Conservation (phyloP, 2,329 filamentous ascomycete genomes). For the Monilinia fructicola region DNA sequence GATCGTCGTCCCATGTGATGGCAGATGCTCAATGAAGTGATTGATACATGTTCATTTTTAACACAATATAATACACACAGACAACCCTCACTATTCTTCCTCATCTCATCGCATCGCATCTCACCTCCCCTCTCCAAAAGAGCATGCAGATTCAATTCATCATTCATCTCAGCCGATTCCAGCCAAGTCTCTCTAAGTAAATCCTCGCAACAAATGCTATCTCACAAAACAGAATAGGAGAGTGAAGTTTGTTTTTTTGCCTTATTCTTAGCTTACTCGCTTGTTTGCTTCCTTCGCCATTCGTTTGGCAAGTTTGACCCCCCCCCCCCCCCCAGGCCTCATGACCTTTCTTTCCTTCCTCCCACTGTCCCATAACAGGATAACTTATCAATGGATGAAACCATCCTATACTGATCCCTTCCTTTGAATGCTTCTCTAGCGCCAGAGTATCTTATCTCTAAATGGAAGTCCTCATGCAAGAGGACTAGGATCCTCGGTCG, state of each 20-base stretch:
- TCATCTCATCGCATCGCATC: background rate
- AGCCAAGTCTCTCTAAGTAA: slow-evolving; percentile 13
- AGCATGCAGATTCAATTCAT: slow-evolving; percentile 9
- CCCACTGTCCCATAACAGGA: background rate
- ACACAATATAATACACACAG: slow-evolving; percentile 17
- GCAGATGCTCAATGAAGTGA: background rate
- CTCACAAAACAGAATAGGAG: slow-evolving; percentile 18
- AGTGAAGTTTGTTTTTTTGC: slow-evolving; percentile 20
- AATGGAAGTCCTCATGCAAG: background rate
- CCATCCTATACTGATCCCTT: slow-evolving; percentile 5
- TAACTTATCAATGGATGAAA: background rate
- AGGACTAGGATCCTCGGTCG: slow-evolving; percentile 23
- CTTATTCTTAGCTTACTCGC: slow-evolving; percentile 13
- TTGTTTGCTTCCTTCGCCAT: background rate
- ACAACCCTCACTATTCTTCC: no score
- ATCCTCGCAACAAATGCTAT: slow-evolving; percentile 15
- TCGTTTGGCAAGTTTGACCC: background rate
- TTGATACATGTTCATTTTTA: slow-evolving; percentile 4
- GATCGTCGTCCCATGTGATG: background rate
- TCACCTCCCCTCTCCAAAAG: background rate
- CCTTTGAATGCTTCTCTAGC: background rate
- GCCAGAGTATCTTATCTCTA: background rate
- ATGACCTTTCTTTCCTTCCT: background rate
- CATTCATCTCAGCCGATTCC: background rate
- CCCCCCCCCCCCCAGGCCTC: background rate